Percentiles rank a stretch among this genome's conserved stretches.
These are phyloP conservation scores for Cordyceps farinosa DNA, from an alignment of 2,329 filamentous ascomycete genomes.

Conservation along the genomic window DNA sequence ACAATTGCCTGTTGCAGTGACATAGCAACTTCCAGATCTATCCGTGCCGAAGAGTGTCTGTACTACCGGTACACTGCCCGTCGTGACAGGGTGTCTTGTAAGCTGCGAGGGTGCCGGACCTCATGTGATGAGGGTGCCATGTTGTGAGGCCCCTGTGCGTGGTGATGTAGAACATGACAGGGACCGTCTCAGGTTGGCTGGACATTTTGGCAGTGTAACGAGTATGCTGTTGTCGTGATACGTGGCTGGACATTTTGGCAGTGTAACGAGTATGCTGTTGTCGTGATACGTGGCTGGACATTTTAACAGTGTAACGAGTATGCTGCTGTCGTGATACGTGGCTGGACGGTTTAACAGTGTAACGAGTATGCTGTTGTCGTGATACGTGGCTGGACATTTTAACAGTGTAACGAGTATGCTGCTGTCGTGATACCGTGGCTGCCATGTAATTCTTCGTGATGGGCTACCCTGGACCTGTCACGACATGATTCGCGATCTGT, in stretches of 20 bases:
- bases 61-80: not conserved
- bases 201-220: slow-evolving; percentile 2
- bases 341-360: not conserved
- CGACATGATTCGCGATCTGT: not conserved
- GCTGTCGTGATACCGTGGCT: not conserved
- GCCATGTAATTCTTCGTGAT: not conserved
- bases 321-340: slow-evolving; percentile 2
- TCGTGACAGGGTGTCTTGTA: not conserved
- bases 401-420: not conserved
- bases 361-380: not conserved
- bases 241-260: too few species aligned
- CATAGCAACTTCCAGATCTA: not conserved
- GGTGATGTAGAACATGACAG: not conserved
- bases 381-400: not conserved
- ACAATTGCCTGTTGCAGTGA: not conserved
- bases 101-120: not conserved
- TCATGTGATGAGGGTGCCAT: not conserved
- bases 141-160: not conserved
- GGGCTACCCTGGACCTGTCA: slow-evolving; percentile 1
- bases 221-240: slow-evolving; percentile 3
- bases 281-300: slow-evolving; percentile 1
- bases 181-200: not conserved
- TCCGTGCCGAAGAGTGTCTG: not conserved
- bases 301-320: too few species aligned
- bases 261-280: not conserved